Conservation (phyloP, 441 rosid genomes). For the Adansonia rubrostipa region DNA sequence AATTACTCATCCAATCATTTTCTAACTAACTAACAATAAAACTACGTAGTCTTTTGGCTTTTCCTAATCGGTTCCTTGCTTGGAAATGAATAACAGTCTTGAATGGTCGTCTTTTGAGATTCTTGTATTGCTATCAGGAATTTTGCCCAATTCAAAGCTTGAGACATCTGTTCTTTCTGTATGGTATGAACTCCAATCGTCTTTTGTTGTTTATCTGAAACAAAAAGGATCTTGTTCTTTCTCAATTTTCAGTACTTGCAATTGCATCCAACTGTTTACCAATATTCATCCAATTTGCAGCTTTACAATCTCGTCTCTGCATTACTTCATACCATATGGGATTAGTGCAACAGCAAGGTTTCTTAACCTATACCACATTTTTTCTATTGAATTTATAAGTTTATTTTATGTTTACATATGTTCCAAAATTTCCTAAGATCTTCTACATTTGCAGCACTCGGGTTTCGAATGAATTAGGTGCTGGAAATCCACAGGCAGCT, state of each 20-base stretch:
- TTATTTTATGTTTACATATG: no score
- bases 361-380: no score
- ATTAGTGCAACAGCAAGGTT: background rate
- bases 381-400: no score
- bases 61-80: background rate
- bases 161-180: background rate
- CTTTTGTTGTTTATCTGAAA: background rate
- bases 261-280: background rate
- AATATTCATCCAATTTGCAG: background rate
- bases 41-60: background rate
- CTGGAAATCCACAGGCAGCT: background rate
- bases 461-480: background rate
- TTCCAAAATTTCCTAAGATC: background rate
- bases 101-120: conserved; percentile 1
- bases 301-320: background rate
- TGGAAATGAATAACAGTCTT: background rate
- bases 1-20: background rate
- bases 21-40: background rate
- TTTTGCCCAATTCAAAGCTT: background rate
- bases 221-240: background rate
- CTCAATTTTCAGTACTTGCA: background rate
- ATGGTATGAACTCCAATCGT: background rate
- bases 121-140: background rate
- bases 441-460: background rate
- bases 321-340: background rate